Conservation (phyloP, 306 rosid genomes). For the Pterocarpus santalinus region DNA sequence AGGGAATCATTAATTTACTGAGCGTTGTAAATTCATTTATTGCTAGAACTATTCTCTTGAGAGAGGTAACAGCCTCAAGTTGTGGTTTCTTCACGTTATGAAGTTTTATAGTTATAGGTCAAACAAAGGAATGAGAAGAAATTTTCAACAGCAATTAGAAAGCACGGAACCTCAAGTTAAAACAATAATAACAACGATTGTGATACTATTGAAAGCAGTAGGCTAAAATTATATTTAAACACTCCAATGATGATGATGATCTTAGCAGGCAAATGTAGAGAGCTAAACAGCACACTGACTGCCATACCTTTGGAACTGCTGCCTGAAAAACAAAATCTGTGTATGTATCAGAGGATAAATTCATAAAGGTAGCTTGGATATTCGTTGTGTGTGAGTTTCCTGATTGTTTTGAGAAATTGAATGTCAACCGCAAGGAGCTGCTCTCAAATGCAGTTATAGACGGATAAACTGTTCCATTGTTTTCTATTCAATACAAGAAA, state of each 20-base stretch:
- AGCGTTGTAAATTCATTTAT: neutral
- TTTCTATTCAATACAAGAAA: slow-evolving; percentile 53
- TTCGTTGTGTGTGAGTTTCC: slow-evolving; percentile 73
- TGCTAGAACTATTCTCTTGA: slow-evolving; percentile 4
- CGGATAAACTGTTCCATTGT: slow-evolving; percentile 72
- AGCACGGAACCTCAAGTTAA: slow-evolving; percentile 35
- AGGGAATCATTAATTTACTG: slow-evolving; percentile 2
- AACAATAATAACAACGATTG: neutral
- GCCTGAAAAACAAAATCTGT: slow-evolving; percentile 89
- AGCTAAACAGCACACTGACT: slow-evolving; percentile 11
- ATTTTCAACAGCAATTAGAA: slow-evolving; percentile 14
- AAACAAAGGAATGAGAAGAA: slow-evolving; percentile 16
- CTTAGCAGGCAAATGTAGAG: slow-evolving; percentile 6
- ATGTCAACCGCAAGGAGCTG: slow-evolving; percentile 68
- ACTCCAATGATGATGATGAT: neutral
- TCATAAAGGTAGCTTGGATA: slow-evolving; percentile 73
- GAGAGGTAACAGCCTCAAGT: slow-evolving; percentile 13
- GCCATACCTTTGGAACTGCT: slow-evolving; percentile 90
- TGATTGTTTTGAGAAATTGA: slow-evolving; percentile 76
- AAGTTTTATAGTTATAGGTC: slow-evolving; percentile 3
- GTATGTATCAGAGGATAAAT: slow-evolving; percentile 64
- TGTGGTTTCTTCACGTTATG: slow-evolving; percentile 21
- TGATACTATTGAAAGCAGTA: neutral
- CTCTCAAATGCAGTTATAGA: slow-evolving; percentile 82
- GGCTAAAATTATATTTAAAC: slow-evolving; percentile 1